These are phyloP conservation scores for Aspergillaceae sp. DNA, from an alignment of 2,329 filamentous ascomycete genomes.

Conservation along the genomic window DNA sequence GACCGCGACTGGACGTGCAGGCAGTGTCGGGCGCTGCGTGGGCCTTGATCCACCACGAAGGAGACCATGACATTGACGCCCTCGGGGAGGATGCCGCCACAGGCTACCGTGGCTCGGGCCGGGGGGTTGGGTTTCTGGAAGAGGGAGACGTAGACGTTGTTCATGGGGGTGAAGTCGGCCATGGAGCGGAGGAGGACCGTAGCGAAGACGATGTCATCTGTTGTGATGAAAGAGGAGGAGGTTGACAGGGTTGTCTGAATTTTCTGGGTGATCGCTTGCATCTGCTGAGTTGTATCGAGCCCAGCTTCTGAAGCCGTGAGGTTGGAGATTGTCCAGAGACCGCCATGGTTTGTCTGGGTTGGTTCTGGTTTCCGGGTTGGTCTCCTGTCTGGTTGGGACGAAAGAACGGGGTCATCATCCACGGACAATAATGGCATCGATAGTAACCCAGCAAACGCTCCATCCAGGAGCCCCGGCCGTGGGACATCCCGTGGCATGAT, in stretches of 20 bases:
- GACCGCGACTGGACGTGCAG: conserved; percentile 88
- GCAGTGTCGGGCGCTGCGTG: conserved; percentile 34
- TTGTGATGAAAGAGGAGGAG: conserved; percentile 7
- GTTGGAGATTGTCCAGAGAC: conserved; percentile 30
- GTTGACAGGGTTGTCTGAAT: conserved; percentile 18
- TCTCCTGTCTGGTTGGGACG: too few species aligned
- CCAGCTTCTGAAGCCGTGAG: conserved; percentile 33
- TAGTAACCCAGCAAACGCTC: conserved; percentile 43
- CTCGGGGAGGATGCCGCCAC: conserved; percentile 56
- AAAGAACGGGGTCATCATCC: not conserved
- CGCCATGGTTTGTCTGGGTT: conserved; percentile 14
- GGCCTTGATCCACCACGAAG: conserved; percentile 36
- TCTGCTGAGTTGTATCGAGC: conserved; percentile 32
- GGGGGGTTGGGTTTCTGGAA: conserved; percentile 77
- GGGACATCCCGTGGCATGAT: conserved; percentile 21
- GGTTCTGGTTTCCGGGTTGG: conserved; percentile 1
- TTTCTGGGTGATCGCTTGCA: conserved; percentile 19
- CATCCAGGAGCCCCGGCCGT: conserved; percentile 60
- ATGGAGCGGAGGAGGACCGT: conserved; percentile 69
- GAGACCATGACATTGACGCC: conserved; percentile 55
- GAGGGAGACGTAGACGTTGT: conserved; percentile 63
- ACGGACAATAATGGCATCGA: conserved; percentile 17
- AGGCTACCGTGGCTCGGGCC: conserved; percentile 72
- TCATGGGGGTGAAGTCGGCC: conserved; percentile 67
- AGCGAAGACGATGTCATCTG: conserved; percentile 39